Evolutionary conservation across 2,329 filamentous ascomycete species (phyloP).

Genomic region (Fusarium compactum): DNA sequence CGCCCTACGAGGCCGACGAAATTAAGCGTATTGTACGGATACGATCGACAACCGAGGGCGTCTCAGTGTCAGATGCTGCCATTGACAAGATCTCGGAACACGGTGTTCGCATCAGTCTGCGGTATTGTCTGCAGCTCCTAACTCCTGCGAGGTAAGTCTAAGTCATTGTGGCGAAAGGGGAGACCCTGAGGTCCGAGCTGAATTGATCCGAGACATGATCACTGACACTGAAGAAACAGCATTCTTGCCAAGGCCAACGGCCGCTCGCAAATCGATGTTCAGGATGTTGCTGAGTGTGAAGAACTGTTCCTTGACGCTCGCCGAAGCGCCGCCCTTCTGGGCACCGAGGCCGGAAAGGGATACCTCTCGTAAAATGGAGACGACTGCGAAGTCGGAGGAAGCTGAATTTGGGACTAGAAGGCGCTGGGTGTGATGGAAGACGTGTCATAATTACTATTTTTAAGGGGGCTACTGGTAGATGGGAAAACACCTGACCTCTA

Average conservation of each 20-base stretch:
- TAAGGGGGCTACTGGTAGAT: slow-evolving; percentile 38
- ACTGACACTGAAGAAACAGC: slow-evolving; percentile 60
- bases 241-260: slow-evolving; percentile 90
- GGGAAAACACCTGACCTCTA: slow-evolving; percentile 38
- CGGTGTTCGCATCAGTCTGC: slow-evolving; percentile 87
- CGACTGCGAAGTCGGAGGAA: slow-evolving; percentile 4
- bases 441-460: slow-evolving; percentile 48
- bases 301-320: slow-evolving; percentile 86
- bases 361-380: slow-evolving; percentile 69
- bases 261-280: slow-evolving; percentile 79
- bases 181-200: slow-evolving; percentile 18
- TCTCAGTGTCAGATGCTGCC: slow-evolving; percentile 83
- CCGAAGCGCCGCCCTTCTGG: slow-evolving; percentile 78
- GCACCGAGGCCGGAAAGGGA: slow-evolving; percentile 69
- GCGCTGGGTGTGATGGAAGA: slow-evolving; percentile 41
- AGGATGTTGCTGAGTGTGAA: slow-evolving; percentile 84
- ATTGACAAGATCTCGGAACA: slow-evolving; percentile 88
- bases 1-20: slow-evolving; percentile 87
- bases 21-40: slow-evolving; percentile 93
- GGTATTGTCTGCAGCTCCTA: slow-evolving; percentile 93
- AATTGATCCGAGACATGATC: slow-evolving; percentile 48
- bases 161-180: slow-evolving; percentile 45
- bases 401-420: slow-evolving; percentile 34
- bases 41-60: slow-evolving; percentile 83
- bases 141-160: slow-evolving; percentile 79